phyloP scores from a whole-genome alignment of 768 basidiomycete species.

The Gymnopilus dilepis region DNA sequence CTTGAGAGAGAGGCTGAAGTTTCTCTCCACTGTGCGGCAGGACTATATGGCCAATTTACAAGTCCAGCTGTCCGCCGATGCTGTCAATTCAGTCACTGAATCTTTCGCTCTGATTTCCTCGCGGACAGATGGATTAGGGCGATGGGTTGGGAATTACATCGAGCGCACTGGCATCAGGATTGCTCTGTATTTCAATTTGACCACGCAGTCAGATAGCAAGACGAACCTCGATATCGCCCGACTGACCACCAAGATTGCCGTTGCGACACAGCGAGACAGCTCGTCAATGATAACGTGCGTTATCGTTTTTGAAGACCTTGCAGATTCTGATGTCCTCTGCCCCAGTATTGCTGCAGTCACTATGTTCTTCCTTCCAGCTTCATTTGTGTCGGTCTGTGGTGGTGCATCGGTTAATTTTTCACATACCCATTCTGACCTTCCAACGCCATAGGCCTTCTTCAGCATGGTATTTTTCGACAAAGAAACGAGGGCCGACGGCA shows the following conservation, averaged over 20 bases:
- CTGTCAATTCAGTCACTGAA: conserved; percentile 7
- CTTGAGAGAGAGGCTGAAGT: too few relatives aligned
- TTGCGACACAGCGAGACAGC: conserved; percentile 28
- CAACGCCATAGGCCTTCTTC: conserved; percentile 25
- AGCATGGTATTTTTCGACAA: conserved; percentile 33
- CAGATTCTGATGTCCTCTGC: neutral
- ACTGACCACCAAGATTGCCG: conserved; percentile 26
- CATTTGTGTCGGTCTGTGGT: conserved; percentile 29
- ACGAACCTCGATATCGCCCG: conserved; percentile 25
- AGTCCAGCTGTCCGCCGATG: too few relatives aligned
- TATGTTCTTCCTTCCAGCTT: conserved; percentile 34
- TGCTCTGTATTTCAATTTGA: conserved; percentile 27
- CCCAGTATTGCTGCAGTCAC: conserved; percentile 33
- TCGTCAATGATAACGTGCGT: conserved; percentile 34
- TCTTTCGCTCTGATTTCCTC: conserved; percentile 19
- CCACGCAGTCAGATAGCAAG: conserved; percentile 25
- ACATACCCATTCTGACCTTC: neutral
- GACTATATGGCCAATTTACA: too few relatives aligned
- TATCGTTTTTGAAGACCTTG: neutral
- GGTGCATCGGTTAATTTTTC: neutral
- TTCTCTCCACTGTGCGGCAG: too few relatives aligned
- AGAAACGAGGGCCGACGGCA: conserved; percentile 5
- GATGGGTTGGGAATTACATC: conserved; percentile 26
- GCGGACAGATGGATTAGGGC: conserved; percentile 10
- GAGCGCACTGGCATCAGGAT: conserved; percentile 28